A percentile compares a stretch with the other conserved stretches of the same genome.
These are phyloP conservation scores for Hanseniaspora thailandica DNA, from an alignment of 805 yeast genomes.

Conservation along the genomic window DNA sequence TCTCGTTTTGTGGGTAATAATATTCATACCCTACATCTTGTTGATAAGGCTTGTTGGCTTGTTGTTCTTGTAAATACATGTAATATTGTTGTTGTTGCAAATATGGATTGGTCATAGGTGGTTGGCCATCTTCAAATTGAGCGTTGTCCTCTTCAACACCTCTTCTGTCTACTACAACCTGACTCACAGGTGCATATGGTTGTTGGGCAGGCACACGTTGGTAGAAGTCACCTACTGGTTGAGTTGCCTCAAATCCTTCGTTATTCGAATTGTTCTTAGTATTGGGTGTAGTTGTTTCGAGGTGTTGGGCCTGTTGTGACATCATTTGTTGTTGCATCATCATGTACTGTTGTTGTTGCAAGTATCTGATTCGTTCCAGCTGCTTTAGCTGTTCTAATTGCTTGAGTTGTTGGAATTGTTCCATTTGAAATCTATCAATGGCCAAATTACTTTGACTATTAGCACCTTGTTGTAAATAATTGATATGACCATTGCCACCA, in stretches of 20 bases:
- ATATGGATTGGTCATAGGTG: background rate
- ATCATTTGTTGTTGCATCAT: slow-evolving; percentile 18
- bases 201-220: background rate
- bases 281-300: slow-evolving; percentile 17
- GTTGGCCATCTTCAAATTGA: background rate
- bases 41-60: background rate
- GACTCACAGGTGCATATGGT: background rate
- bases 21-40: background rate
- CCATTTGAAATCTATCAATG: slow-evolving; percentile 14
- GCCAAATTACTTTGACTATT: background rate
- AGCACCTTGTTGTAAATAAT: background rate
- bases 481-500: background rate
- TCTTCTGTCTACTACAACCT: background rate
- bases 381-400: slow-evolving; percentile 29
- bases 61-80: background rate
- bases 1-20: background rate
- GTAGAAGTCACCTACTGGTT: background rate
- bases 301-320: slow-evolving; percentile 9
- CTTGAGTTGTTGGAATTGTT: slow-evolving; percentile 33
- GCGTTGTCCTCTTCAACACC: background rate
- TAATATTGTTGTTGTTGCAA: background rate
- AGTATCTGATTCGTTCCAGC: slow-evolving; percentile 18
- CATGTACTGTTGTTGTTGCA: slow-evolving; percentile 20
- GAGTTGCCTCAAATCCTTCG: background rate
- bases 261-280: background rate